Percentiles rank a stretch among this genome's conserved stretches.
These are phyloP conservation scores for Marchantia paleacea DNA, from an alignment of 225 moss, liverwort and hornwort species.

Conservation along the genomic window DNA sequence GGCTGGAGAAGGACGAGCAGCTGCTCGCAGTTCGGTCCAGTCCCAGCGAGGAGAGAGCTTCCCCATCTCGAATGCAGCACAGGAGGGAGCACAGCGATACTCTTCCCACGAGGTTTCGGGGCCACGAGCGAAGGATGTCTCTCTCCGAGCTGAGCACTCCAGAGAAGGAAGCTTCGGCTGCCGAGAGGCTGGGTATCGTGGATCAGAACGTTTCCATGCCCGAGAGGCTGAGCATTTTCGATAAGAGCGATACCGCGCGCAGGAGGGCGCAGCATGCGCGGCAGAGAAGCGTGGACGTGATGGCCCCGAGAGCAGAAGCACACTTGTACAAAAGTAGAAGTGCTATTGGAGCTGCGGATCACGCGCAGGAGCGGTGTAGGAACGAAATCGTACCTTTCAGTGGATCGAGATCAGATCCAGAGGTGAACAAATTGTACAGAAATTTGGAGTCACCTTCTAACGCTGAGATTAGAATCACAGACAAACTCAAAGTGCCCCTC, in stretches of 20 bases:
- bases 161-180: conserved; percentile 11
- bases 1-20: conserved; percentile 4
- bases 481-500: conserved; percentile 42
- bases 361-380: conserved; percentile 19
- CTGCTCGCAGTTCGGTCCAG: not conserved
- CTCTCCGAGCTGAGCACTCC: conserved; percentile 21
- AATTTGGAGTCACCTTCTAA: conserved; percentile 21
- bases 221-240: conserved; percentile 13
- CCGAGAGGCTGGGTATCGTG: not conserved
- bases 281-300: conserved; percentile 9
- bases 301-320: not conserved
- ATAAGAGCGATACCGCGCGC: not conserved
- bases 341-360: conserved; percentile 15
- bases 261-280: conserved; percentile 2
- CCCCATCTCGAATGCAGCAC: not conserved
- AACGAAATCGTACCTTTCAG: conserved; percentile 13
- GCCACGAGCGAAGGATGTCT: conserved; percentile 23
- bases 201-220: conserved; percentile 16
- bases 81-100: conserved; percentile 36
- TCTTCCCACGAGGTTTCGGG: conserved; percentile 25
- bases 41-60: conserved; percentile 7
- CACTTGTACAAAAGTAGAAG: conserved; percentile 24
- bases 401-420: conserved; percentile 22
- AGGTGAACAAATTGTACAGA: conserved; percentile 27
- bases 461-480: conserved; percentile 45